phyloP scores from a whole-genome alignment of 169 alveolate species.

The Eimeria sp. region DNA sequence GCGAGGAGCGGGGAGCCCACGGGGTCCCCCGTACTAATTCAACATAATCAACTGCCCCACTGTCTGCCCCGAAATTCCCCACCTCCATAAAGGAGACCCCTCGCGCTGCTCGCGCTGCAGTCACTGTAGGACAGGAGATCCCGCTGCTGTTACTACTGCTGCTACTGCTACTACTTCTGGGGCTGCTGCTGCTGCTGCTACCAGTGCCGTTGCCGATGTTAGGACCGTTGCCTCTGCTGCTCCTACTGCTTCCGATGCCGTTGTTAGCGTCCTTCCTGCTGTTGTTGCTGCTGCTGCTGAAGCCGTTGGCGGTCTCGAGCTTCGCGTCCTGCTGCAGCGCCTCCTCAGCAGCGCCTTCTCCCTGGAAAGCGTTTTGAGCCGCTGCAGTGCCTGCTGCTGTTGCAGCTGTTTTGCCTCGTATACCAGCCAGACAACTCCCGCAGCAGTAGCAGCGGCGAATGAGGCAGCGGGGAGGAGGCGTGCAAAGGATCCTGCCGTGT shows the following conservation, averaged over 20 bases:
- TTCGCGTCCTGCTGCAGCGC: not conserved
- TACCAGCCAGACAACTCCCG: not conserved
- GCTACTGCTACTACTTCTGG: slow-evolving; percentile 5
- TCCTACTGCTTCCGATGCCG: not conserved
- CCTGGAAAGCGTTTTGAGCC: not conserved
- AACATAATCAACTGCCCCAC: slow-evolving; percentile 54
- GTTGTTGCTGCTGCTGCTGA: not conserved
- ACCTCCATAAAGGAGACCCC: slow-evolving; percentile 51
- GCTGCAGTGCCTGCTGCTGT: not conserved
- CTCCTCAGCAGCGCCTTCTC: not conserved
- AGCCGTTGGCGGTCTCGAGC: not conserved
- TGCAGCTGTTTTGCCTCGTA: not conserved
- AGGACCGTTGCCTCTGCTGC: not conserved
- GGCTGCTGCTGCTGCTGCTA: not conserved
- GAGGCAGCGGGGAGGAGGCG: slow-evolving; percentile 52
- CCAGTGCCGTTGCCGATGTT: not conserved
- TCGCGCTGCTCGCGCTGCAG: slow-evolving; percentile 55
- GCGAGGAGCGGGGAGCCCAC: slow-evolving; percentile 25
- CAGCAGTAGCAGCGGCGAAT: slow-evolving; percentile 59
- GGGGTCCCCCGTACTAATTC: slow-evolving; percentile 64
- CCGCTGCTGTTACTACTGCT: slow-evolving; percentile 41
- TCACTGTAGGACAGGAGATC: not conserved
- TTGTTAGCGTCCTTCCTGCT: not conserved
- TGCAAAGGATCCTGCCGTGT: slow-evolving; percentile 34
- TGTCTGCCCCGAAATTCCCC: slow-evolving; percentile 29